Evolutionary conservation across 768 basidiomycete genomes (phyloP).

Genomic region (Amanita subjunquillea): DNA sequence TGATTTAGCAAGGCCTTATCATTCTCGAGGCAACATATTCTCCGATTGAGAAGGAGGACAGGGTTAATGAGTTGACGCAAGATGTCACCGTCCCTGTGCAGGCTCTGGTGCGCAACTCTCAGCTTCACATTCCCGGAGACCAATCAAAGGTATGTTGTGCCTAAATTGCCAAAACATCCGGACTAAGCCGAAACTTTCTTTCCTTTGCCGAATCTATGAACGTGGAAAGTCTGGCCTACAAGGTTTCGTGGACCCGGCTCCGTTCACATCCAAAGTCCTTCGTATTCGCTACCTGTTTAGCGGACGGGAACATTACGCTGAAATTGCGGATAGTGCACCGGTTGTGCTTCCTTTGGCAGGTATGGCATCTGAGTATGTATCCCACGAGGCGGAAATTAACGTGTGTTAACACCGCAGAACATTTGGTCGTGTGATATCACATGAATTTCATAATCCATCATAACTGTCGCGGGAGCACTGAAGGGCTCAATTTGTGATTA

Average conservation of each 20-base stretch:
- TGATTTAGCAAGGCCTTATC: constrained; percentile 49
- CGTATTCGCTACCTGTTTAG: constrained; percentile 71
- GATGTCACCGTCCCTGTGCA: constrained; percentile 80
- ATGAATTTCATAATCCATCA: constrained; percentile 1
- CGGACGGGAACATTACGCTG: constrained; percentile 63
- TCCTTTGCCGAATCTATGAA: constrained; percentile 7
- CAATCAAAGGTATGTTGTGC: constrained; percentile 52
- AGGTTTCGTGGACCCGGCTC: constrained; percentile 84
- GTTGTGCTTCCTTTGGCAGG: constrained; percentile 70
- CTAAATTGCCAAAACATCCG: background rate
- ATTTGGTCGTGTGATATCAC: constrained; percentile 11
- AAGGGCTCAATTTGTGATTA: background rate
- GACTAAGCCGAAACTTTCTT: constrained; percentile 6
- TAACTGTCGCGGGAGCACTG: constrained; percentile 2
- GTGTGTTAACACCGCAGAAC: constrained; percentile 12
- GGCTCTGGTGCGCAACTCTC: constrained; percentile 69
- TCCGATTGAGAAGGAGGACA: constrained; percentile 36
- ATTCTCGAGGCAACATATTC: constrained; percentile 72
- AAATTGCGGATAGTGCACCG: constrained; percentile 60
- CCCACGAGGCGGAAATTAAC: constrained; percentile 9
- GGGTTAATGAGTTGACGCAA: constrained; percentile 44
- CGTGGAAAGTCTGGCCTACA: constrained; percentile 52
- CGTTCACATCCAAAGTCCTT: constrained; percentile 59
- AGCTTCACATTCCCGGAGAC: constrained; percentile 68
- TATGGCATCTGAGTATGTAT: constrained; percentile 22